Conservation (phyloP, 106 monocot species). For the Triglochin maritima region DNA sequence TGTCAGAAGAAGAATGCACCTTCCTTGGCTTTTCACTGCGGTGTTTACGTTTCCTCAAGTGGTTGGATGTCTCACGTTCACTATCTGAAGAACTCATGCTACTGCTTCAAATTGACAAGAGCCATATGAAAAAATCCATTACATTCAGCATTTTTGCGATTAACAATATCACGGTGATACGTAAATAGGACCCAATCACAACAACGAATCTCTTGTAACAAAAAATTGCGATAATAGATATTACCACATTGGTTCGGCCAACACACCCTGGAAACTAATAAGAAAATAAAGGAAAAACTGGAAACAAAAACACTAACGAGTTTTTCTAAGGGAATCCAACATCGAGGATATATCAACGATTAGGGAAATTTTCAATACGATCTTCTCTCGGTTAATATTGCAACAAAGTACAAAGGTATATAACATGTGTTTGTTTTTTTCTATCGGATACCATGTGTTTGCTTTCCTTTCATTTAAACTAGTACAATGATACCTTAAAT, state of each 20-base stretch:
- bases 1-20: conserved; percentile 15
- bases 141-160: neutral
- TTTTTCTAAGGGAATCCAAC: too few species aligned
- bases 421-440: too few species aligned
- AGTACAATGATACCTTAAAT: too few species aligned
- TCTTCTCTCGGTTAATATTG: neutral
- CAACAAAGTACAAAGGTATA: neutral
- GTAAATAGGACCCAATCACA: neutral
- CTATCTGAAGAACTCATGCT: conserved; percentile 43
- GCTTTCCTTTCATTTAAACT: too few species aligned
- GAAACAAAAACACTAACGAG: too few species aligned
- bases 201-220: neutral
- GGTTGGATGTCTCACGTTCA: conserved; percentile 30
- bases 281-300: neutral
- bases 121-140: neutral
- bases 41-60: conserved; percentile 33
- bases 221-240: too few species aligned
- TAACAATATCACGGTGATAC: neutral
- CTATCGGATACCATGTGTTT: too few species aligned
- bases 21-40: conserved; percentile 34
- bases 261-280: neutral
- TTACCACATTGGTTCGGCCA: neutral
- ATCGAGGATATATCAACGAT: too few species aligned
- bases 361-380: too few species aligned
- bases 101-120: conserved; percentile 16